phyloP scores from a whole-genome alignment of 306 rosid species.

The Begonia masoniana region DNA sequence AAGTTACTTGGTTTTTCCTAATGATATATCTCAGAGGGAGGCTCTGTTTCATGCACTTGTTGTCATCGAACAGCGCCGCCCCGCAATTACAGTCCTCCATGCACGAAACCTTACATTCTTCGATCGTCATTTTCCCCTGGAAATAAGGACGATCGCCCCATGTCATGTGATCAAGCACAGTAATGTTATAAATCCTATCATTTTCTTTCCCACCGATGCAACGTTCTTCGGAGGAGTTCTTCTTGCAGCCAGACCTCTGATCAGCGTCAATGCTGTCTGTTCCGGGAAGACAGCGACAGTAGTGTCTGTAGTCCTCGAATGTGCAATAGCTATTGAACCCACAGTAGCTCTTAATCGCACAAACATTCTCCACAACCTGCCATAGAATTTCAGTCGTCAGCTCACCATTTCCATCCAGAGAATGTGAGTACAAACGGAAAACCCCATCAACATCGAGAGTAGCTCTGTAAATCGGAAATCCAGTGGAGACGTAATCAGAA shows the following conservation, averaged over 20 bases:
- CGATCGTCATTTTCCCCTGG: background rate
- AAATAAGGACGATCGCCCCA: too few species aligned
- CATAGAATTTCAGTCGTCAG: background rate
- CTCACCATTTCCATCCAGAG: background rate
- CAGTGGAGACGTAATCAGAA: too few species aligned
- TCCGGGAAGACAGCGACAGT: constrained; percentile 10
- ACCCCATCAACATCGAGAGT: constrained; percentile 5
- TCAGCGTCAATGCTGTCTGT: background rate
- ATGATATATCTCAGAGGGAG: too few species aligned
- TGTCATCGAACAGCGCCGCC: too few species aligned
- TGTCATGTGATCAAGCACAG: background rate
- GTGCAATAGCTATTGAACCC: constrained; percentile 12
- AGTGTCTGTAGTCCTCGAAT: background rate
- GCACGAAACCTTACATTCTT: background rate
- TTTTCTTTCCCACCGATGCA: background rate
- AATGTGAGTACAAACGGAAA: constrained; percentile 8
- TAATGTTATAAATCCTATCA: background rate
- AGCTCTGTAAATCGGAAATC: background rate
- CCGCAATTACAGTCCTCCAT: too few species aligned
- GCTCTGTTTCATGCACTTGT: too few species aligned
- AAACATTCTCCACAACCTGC: background rate
- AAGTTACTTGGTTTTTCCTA: too few species aligned
- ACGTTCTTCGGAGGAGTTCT: background rate
- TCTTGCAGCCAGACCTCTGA: background rate
- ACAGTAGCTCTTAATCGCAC: constrained; percentile 2